A percentile compares a stretch with the other conserved stretches of the same genome.
Evolutionary conservation across 371 early-diverging fungal genomes (phyloP).

Genomic region (Apophysomyces elegans): DNA sequence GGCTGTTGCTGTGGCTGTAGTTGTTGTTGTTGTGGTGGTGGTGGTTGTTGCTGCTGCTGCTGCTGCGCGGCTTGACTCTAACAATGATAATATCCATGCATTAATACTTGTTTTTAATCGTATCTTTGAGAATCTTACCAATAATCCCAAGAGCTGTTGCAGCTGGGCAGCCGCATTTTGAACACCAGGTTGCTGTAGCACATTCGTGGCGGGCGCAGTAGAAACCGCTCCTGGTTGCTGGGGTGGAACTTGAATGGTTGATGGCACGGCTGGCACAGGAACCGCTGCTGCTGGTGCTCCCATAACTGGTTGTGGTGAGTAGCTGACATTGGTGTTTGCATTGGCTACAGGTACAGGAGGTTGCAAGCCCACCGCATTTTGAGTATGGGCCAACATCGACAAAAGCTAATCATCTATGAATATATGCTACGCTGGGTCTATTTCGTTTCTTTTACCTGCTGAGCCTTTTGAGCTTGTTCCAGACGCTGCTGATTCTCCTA

Average conservation of each 20-base stretch:
- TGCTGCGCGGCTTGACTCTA: slow-evolving; percentile 25
- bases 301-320: background rate
- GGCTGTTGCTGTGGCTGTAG: background rate
- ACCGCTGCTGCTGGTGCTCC: background rate
- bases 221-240: background rate
- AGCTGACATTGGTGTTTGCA: background rate
- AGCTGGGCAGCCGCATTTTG: slow-evolving; percentile 22
- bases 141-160: slow-evolving; percentile 22
- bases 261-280: background rate
- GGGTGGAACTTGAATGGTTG: background rate
- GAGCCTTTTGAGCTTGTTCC: slow-evolving; percentile 39
- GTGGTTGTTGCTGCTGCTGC: slow-evolving; percentile 20
- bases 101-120: no score
- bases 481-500: slow-evolving; percentile 18
- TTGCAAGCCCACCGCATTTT: slow-evolving; percentile 11
- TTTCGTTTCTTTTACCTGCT: slow-evolving; percentile 23
- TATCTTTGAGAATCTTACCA: slow-evolving; percentile 13
- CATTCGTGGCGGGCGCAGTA: slow-evolving; percentile 17
- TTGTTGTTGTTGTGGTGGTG: slow-evolving; percentile 2
- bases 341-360: background rate
- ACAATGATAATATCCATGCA: background rate
- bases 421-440: background rate
- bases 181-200: background rate
- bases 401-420: slow-evolving; percentile 16
- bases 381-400: slow-evolving; percentile 24